Evolutionary conservation across 768 basidiomycete species (phyloP).

Genomic region (Pulveroboletus sp.): DNA sequence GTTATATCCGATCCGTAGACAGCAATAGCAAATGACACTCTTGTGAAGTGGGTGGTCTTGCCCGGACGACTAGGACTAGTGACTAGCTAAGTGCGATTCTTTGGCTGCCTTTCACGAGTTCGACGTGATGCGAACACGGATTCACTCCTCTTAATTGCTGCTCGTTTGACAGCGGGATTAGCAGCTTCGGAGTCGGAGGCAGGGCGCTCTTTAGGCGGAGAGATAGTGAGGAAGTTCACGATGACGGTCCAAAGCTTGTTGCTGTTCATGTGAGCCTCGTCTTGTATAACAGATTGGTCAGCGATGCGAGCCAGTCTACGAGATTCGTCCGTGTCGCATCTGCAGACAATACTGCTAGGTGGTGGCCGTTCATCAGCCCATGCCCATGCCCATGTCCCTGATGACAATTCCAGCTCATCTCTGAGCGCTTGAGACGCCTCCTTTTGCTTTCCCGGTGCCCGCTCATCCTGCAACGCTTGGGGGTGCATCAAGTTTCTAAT

Average conservation of each 20-base stretch:
- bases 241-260: conserved; percentile 72
- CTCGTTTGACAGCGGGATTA: background rate
- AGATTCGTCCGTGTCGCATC: conserved; percentile 82
- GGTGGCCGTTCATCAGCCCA: conserved; percentile 89
- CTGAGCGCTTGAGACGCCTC: conserved; percentile 19
- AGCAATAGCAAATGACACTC: background rate
- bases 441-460: conserved; percentile 19
- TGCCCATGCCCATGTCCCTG: conserved; percentile 70
- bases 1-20: conserved; percentile 1
- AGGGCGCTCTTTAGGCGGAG: conserved; percentile 40
- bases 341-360: conserved; percentile 85
- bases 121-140: conserved; percentile 25
- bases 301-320: conserved; percentile 67
- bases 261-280: conserved; percentile 52
- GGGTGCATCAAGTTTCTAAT: conserved; percentile 49
- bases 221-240: conserved; percentile 56
- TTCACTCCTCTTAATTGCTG: conserved; percentile 20
- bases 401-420: conserved; percentile 36
- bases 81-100: background rate
- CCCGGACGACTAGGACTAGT: background rate
- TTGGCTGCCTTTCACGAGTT: conserved; percentile 8
- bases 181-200: conserved; percentile 14
- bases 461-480: conserved; percentile 19
- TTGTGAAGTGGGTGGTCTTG: background rate
- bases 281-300: conserved; percentile 58